Conservation (phyloP, 176 grass and related monocot species). For the Triticum timopheevii region DNA sequence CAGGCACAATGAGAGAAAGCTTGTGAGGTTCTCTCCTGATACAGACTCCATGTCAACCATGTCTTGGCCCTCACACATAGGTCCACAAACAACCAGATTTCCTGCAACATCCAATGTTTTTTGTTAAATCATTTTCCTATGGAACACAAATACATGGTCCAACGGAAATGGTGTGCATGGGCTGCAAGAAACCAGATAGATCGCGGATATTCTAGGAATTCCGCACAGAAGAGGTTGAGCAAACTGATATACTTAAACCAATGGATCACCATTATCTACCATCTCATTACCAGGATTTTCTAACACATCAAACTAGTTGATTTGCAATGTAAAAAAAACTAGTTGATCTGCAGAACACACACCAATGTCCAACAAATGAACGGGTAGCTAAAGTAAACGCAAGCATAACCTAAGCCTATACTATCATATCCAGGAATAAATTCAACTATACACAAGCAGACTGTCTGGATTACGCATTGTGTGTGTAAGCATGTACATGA, state of each 20-base stretch:
- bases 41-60: conserved; percentile 54
- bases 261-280: conserved; percentile 4
- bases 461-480: neutral
- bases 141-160: neutral
- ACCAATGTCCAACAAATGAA: conserved; percentile 21
- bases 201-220: neutral
- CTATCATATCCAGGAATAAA: neutral
- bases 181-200: neutral
- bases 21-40: conserved; percentile 57
- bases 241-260: conserved; percentile 2
- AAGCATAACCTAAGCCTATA: neutral
- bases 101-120: conserved; percentile 40
- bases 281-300: neutral
- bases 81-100: conserved; percentile 63
- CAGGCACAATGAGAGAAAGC: conserved; percentile 59
- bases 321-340: neutral
- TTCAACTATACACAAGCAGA: conserved; percentile 2
- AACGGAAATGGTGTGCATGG: conserved; percentile 1
- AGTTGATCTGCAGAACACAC: conserved; percentile 17
- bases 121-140: neutral
- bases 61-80: conserved; percentile 43
- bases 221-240: neutral
- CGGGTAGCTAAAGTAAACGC: conserved; percentile 8
- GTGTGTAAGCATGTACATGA: neutral
- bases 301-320: conserved; percentile 19